These are phyloP conservation scores for Hypoxylon lienhwacheense DNA, from an alignment of 495 filamentous ascomycete species.

Conservation along the genomic window DNA sequence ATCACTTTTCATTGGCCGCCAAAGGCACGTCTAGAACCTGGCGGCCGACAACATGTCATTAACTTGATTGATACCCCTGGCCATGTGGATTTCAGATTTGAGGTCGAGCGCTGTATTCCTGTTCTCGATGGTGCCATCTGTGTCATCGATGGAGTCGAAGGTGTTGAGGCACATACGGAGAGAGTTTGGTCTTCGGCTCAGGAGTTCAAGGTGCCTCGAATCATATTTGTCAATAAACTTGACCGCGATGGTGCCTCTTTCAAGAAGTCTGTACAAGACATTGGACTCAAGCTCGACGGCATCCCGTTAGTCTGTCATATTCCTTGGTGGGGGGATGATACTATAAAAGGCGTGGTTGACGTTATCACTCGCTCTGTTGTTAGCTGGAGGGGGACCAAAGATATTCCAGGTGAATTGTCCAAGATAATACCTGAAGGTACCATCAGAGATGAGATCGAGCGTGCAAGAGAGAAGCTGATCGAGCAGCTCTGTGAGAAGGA, in stretches of 20 bases:
- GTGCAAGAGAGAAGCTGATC: constrained; percentile 74
- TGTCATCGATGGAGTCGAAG: constrained; percentile 94
- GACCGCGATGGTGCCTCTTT: constrained; percentile 94
- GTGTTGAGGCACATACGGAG: constrained; percentile 97
- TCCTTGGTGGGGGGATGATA: constrained; percentile 84
- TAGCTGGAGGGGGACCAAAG: constrained; percentile 41
- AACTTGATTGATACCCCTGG: constrained; percentile 98
- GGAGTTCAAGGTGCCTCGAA: constrained; percentile 78
- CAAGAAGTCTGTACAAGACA: constrained; percentile 80
- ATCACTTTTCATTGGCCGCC: constrained; percentile 87
- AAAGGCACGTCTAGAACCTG: constrained; percentile 38
- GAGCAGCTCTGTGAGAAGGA: constrained; percentile 87
- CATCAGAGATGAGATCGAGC: constrained; percentile 69
- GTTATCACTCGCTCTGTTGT: constrained; percentile 57
- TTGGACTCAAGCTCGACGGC: constrained; percentile 73
- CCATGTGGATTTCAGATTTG: constrained; percentile 97
- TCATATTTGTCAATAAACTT: constrained; percentile 94
- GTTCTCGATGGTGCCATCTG: constrained; percentile 95
- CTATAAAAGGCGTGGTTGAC: constrained; percentile 81
- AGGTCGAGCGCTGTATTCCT: constrained; percentile 89
- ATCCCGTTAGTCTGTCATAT: constrained; percentile 94
- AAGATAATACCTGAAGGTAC: constrained; percentile 7
- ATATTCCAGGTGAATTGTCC: constrained; percentile 25
- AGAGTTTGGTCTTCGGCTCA: constrained; percentile 93
- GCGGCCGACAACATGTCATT: constrained; percentile 57